Percentiles rank a stretch among this genome's conserved stretches.
Evolutionary conservation across 139 green algal species (phyloP).

Genomic region (Tetraselmis chui): DNA sequence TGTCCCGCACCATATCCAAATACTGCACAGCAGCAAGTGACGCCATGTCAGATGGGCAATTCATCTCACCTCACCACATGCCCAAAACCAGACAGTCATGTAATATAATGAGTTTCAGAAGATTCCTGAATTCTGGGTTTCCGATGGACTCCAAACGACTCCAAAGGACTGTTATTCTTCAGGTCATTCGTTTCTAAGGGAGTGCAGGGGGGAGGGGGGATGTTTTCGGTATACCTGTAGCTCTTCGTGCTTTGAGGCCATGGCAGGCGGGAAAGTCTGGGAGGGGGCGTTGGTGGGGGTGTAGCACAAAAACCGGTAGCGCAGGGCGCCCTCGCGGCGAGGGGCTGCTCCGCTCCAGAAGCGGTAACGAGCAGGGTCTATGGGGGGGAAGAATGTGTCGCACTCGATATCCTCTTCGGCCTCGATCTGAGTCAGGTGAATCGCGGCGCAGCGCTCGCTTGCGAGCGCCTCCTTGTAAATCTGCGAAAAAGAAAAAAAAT

Average conservation of each 20-base stretch:
- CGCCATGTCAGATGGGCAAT: too few relatives aligned
- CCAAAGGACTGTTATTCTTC: too few relatives aligned
- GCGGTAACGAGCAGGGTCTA: constrained; percentile 36
- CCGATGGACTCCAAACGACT: too few relatives aligned
- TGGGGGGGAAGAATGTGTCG: constrained; percentile 80
- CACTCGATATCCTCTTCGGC: constrained; percentile 57
- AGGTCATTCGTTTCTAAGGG: too few relatives aligned
- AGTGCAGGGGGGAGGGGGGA: neutral
- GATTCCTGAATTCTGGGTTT: too few relatives aligned
- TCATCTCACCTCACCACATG: constrained; percentile 1
- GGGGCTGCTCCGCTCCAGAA: constrained; percentile 47
- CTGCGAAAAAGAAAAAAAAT: neutral
- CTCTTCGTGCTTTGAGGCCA: constrained; percentile 77
- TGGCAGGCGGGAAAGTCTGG: constrained; percentile 31
- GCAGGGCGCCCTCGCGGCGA: constrained; percentile 25
- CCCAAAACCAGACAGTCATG: constrained; percentile 3
- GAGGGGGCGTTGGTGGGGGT: constrained; percentile 19
- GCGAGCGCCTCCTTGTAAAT: constrained; percentile 58
- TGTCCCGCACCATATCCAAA: constrained; percentile 78
- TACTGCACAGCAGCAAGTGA: too few relatives aligned
- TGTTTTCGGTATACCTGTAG: constrained; percentile 45
- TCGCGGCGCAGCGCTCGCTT: constrained; percentile 59
- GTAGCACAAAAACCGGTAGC: constrained; percentile 78
- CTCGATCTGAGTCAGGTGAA: constrained; percentile 83
- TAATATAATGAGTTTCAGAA: too few relatives aligned